A percentile compares a stretch with the other conserved stretches of the same genome.
Evolutionary conservation across 1,139 yeast species (phyloP).

Genomic region (Saccharomyces pastorianus): DNA sequence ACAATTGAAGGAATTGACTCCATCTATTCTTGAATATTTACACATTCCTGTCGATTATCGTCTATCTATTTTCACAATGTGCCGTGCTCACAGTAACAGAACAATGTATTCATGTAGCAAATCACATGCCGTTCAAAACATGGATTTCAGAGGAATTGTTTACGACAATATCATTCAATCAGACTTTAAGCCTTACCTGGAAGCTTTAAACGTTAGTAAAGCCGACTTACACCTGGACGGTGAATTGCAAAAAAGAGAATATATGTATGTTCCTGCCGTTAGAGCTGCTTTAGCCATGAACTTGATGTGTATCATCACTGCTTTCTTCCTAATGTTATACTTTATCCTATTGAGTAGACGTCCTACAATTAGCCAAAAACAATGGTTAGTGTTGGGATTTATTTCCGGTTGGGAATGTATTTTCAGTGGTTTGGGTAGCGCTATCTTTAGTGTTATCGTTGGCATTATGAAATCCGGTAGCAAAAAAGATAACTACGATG

Average conservation of each 20-base stretch:
- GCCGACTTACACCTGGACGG: slow-evolving; percentile 19
- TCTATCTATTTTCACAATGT: slow-evolving; percentile 28
- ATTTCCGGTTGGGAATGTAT: slow-evolving; percentile 12
- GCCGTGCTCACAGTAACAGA: slow-evolving; percentile 20
- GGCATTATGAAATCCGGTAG: slow-evolving; percentile 29
- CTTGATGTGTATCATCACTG: slow-evolving; percentile 17
- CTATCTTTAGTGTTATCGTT: slow-evolving; percentile 24
- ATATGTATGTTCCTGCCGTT: slow-evolving; percentile 28
- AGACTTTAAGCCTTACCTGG: slow-evolving; percentile 16
- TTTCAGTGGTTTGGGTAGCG: slow-evolving; percentile 25
- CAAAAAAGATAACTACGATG: slow-evolving; percentile 26
- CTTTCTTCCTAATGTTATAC: slow-evolving; percentile 14
- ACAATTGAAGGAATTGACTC: slow-evolving; percentile 19
- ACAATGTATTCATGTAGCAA: slow-evolving; percentile 20
- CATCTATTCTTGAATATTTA: slow-evolving; percentile 22
- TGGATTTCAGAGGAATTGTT: slow-evolving; percentile 14
- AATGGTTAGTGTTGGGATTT: slow-evolving; percentile 10
- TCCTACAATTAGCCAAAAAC: slow-evolving; percentile 3
- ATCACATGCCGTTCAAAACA: slow-evolving; percentile 28
- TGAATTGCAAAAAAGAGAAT: slow-evolving; percentile 22
- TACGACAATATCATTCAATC: slow-evolving; percentile 6
- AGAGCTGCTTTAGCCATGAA: slow-evolving; percentile 24
- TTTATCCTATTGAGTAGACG: slow-evolving; percentile 3
- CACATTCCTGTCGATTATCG: slow-evolving; percentile 25
- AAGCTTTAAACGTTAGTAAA: slow-evolving; percentile 13